Evolutionary conservation across 208 protist species (phyloP), one percentile per base, ranked within the genome.

Genomic region (Borovskyia barvae): DNA sequence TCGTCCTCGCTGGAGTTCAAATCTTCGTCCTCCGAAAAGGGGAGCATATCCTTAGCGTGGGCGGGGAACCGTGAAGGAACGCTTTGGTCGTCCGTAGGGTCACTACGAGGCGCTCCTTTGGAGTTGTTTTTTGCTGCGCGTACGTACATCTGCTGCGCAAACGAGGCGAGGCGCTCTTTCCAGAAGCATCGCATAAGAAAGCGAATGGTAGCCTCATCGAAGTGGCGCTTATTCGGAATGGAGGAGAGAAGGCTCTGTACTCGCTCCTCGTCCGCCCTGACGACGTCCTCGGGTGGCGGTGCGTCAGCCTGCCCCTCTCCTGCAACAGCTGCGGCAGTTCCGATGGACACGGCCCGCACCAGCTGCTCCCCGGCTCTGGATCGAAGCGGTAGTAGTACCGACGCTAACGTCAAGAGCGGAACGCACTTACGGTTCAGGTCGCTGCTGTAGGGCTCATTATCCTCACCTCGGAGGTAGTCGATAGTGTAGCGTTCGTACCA

Each of bases 151-250:
- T 77, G 67, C 19, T 32, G 57, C 48, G 67, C 69, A 42, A 84
- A 94, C 30, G 81, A 68, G 33, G 14, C 24, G 17, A 92, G 35
- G 2, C 88, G 84, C 39, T 80, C 66, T 48, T 67, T 55, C 85
- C 88, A 94, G 47, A 92, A 94, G 51, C 57, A 66, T 24, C 85
- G 83, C 14, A 94, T 65, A 25, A 94, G 24, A 36, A 86, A 75
- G 11, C 88, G 88, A 12, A 94, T 42, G 0, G 77, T 87, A 5
- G 62, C 60, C 37, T 83, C 72, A 59, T 86, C 69, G 71, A 87
- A 94, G 26, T 61, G 62, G 28, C 24, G 50, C 6, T 52, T 72
- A 45, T 90, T 88, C 1, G 73, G 45, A 1, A 88, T 49, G 5
- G 60, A 20, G 5, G 63, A 55, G 30, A 47, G 48, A 26, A 57